phyloP scores from a whole-genome alignment of 169 alveolate genomes.

The Eimeria necatrix region DNA sequence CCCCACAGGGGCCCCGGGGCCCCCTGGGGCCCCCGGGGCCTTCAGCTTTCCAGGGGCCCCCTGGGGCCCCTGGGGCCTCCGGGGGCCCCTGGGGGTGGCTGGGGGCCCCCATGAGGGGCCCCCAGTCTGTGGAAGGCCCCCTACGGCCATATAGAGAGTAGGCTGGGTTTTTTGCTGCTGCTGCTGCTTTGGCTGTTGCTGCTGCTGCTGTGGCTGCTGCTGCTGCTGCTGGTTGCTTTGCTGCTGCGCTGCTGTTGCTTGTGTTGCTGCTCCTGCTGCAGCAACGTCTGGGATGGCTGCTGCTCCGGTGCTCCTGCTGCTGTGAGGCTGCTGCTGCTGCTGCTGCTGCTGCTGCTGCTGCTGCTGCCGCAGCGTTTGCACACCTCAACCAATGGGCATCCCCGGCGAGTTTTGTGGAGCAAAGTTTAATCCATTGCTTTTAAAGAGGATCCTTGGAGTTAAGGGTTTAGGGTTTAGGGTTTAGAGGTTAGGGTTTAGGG shows the following conservation, averaged over 20 bases:
- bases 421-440: too few species aligned
- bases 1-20: background rate
- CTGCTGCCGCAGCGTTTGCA: too few species aligned
- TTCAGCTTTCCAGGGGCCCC: background rate
- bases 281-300: too few species aligned
- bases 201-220: conserved; percentile 37
- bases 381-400: too few species aligned
- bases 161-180: background rate
- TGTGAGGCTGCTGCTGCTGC: too few species aligned
- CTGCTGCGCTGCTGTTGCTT: too few species aligned
- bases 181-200: conserved; percentile 25
- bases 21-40: background rate
- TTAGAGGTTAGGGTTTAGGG: background rate
- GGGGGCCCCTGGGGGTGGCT: background rate
- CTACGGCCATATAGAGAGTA: background rate
- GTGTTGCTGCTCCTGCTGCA: too few species aligned
- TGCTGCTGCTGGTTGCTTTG: background rate
- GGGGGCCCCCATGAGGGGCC: background rate
- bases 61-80: conserved; percentile 13
- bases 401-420: too few species aligned
- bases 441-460: too few species aligned
- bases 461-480: background rate
- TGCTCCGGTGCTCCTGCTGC: too few species aligned
- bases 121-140: background rate
- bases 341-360: too few species aligned